A percentile compares a stretch with the other conserved stretches of the same genome.
Conservation (phyloP, 495 filamentous ascomycete species). For the Rostrohypoxylon terebratum region DNA sequence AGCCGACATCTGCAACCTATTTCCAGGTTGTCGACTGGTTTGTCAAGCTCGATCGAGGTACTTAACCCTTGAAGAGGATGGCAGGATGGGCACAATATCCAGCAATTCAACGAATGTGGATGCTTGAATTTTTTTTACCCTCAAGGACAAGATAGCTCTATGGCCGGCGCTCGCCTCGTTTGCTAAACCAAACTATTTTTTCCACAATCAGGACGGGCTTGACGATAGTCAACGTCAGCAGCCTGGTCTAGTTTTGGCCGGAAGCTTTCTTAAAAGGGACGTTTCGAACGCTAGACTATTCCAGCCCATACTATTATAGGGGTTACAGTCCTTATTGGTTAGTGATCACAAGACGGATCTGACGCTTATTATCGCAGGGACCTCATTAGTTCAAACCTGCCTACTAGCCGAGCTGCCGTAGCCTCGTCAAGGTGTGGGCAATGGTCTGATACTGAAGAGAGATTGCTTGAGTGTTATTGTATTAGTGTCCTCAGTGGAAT, state of each 20-base stretch:
- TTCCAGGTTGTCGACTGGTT: slow-evolving; percentile 28
- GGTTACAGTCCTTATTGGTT: slow-evolving; percentile 6
- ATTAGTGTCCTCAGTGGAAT: not conserved
- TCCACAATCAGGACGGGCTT: slow-evolving; percentile 18
- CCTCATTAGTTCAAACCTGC: slow-evolving; percentile 23
- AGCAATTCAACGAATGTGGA: not conserved
- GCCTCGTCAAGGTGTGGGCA: slow-evolving; percentile 26
- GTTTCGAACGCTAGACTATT: slow-evolving; percentile 14
- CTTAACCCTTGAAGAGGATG: slow-evolving; percentile 1
- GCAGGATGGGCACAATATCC: not conserved
- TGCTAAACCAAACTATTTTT: slow-evolving; percentile 27
- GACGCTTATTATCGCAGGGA: slow-evolving; percentile 28
- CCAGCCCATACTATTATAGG: slow-evolving; percentile 14
- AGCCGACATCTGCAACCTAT: slow-evolving; percentile 34
- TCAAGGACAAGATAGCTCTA: not conserved
- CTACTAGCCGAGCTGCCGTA: slow-evolving; percentile 13
- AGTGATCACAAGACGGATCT: slow-evolving; percentile 34
- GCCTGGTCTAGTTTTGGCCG: slow-evolving; percentile 9
- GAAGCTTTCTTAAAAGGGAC: slow-evolving; percentile 22
- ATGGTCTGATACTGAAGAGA: slow-evolving; percentile 36
- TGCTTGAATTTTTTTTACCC: slow-evolving; percentile 2
- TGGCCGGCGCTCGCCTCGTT: slow-evolving; percentile 12
- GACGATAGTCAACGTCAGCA: slow-evolving; percentile 29
- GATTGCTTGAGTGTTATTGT: slow-evolving; percentile 13
- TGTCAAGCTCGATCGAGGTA: slow-evolving; percentile 20